Conservation (phyloP, 2,329 filamentous ascomycete species). For the Celoporthe dispersa region DNA sequence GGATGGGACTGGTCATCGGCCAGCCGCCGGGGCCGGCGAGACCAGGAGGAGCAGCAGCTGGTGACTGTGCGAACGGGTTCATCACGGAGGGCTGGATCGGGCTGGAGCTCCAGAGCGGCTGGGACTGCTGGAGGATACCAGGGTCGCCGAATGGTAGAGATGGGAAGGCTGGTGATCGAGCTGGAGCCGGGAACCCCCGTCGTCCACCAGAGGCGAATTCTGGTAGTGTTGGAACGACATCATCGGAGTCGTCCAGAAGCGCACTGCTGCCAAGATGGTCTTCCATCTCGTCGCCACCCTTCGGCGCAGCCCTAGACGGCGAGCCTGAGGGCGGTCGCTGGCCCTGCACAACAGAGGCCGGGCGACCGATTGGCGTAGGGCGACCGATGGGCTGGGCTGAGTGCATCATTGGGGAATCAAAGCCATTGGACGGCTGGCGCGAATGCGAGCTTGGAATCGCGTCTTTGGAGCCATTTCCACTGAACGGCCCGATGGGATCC, state of each 20-base stretch:
- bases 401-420: conserved; percentile 58
- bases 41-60: conserved; percentile 52
- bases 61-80: conserved; percentile 33
- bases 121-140: conserved; percentile 21
- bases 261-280: conserved; percentile 90
- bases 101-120: conserved; percentile 31
- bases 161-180: conserved; percentile 49
- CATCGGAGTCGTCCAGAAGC: conserved; percentile 76
- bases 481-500: conserved; percentile 46
- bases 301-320: conserved; percentile 41
- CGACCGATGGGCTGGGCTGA: conserved; percentile 76
- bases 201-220: conserved; percentile 37
- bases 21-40: conserved; percentile 46
- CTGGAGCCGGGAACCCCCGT: conserved; percentile 56
- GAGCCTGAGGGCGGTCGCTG: conserved; percentile 42
- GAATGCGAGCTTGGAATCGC: conserved; percentile 63
- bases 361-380: conserved; percentile 86
- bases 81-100: conserved; percentile 33
- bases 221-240: conserved; percentile 40
- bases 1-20: conserved; percentile 35
- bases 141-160: conserved; percentile 38
- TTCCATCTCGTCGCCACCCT: conserved; percentile 72
- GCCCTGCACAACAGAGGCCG: conserved; percentile 70
- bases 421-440: conserved; percentile 74
- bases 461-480: conserved; percentile 40